A percentile compares a stretch with the other conserved stretches of the same genome.
phyloP scores from a whole-genome alignment of 169 alveolate genomes.

The Cytauxzoon felis region DNA sequence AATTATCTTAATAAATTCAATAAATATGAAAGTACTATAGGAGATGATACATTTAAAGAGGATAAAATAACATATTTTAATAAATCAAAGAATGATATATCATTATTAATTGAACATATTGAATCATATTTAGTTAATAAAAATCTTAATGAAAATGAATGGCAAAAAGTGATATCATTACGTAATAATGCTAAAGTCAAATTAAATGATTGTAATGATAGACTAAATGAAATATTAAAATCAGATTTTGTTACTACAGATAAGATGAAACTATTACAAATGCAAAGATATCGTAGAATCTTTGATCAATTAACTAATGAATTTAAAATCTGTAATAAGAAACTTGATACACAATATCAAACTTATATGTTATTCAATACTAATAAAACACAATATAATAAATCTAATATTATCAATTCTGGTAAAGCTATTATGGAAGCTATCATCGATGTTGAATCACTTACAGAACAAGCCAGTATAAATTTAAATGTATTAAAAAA shows the following conservation, averaged over 20 bases:
- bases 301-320: constrained; percentile 53
- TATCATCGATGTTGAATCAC: constrained; percentile 60
- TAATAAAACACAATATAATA: constrained; percentile 11
- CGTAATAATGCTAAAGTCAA: constrained; percentile 11
- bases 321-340: constrained; percentile 18
- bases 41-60: not conserved
- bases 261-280: constrained; percentile 21
- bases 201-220: constrained; percentile 26
- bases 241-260: not conserved
- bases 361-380: constrained; percentile 26
- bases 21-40: not conserved
- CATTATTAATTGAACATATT: constrained; percentile 2
- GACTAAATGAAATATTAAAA: constrained; percentile 17
- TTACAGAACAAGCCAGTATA: constrained; percentile 46
- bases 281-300: constrained; percentile 46
- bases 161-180: constrained; percentile 27
- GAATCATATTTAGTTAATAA: constrained; percentile 18
- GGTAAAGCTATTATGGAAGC: constrained; percentile 50
- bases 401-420: not conserved
- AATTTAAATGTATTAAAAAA: constrained; percentile 17
- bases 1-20: constrained; percentile 16
- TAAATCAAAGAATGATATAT: constrained; percentile 32
- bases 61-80: constrained; percentile 30
- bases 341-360: constrained; percentile 35
- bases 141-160: constrained; percentile 19